Conservation (phyloP, 225 moss, liverwort and hornwort species). For the Marchantia polymorpha region DNA sequence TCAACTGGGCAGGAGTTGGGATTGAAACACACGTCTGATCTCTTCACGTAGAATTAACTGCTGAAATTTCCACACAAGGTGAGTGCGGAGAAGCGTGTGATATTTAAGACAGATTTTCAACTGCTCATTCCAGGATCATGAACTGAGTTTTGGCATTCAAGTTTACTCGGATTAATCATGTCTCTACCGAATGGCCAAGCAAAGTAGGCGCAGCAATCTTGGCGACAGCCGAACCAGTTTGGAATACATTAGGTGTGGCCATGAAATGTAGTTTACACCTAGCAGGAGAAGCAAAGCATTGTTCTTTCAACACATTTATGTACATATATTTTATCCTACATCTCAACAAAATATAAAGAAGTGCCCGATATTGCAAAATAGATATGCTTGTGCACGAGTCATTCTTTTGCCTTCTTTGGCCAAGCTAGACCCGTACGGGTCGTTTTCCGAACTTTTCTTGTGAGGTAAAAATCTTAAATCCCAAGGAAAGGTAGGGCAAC, state of each 20-base stretch:
- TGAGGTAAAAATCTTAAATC: no score
- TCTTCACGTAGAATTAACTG: not conserved
- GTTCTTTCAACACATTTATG: no score
- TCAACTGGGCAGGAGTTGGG: slow-evolving; percentile 6
- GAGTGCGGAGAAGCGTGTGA: not conserved
- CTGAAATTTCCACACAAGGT: slow-evolving; percentile 1
- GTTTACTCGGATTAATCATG: slow-evolving; percentile 14
- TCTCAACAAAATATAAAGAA: not conserved
- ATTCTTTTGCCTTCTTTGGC: no score
- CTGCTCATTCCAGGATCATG: slow-evolving; percentile 9
- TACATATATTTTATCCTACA: not conserved
- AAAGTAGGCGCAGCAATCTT: slow-evolving; percentile 18
- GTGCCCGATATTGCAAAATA: not conserved
- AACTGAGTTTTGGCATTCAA: slow-evolving; percentile 13
- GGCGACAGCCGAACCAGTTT: slow-evolving; percentile 23
- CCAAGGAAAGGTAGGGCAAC: no score
- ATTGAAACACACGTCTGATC: not conserved
- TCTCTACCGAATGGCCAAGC: slow-evolving; percentile 26
- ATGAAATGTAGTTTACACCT: slow-evolving; percentile 13
- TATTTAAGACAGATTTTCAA: slow-evolving; percentile 3
- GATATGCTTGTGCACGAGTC: no score
- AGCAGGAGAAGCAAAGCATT: not conserved
- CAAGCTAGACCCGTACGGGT: no score
- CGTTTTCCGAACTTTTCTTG: no score
- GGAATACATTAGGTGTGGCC: slow-evolving; percentile 18